Conservation (phyloP, 1,284 basidiomycete species). For the Marasmius tenuissimus region DNA sequence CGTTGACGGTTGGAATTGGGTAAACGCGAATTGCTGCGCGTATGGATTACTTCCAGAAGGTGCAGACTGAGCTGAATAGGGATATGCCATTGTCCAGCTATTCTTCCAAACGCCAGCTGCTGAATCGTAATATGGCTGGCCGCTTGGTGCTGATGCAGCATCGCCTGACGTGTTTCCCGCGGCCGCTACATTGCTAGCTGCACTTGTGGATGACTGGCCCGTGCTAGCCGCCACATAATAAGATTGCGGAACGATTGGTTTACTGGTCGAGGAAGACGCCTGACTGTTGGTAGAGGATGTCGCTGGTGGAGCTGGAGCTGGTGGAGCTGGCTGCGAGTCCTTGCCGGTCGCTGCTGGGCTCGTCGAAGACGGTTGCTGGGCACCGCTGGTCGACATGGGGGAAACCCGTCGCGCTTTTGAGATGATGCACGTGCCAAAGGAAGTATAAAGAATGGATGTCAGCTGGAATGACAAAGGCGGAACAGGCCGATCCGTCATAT, state of each 20-base stretch:
- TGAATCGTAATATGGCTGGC: constrained; percentile 7
- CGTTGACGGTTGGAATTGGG: constrained; percentile 3
- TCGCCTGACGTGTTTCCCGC: not conserved
- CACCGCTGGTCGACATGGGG: not conserved
- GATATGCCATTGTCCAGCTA: constrained; percentile 13
- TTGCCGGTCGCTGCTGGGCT: not conserved
- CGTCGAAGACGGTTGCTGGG: not conserved
- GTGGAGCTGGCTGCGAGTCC: not conserved
- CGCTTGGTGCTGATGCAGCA: not conserved
- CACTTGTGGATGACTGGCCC: not conserved
- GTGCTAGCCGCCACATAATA: not conserved
- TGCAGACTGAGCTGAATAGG: constrained; percentile 7
- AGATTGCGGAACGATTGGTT: not conserved
- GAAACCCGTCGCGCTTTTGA: not conserved
- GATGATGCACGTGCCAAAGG: too few relatives aligned
- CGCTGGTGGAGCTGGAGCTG: not conserved
- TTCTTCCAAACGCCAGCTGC: constrained; percentile 7
- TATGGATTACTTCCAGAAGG: constrained; percentile 9
- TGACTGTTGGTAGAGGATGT: not conserved
- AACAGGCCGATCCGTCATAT: too few relatives aligned
- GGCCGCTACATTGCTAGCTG: not conserved
- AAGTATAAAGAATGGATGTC: too few relatives aligned
- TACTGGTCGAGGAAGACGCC: not conserved
- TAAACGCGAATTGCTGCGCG: constrained; percentile 10
- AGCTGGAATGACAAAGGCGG: too few relatives aligned